These are phyloP conservation scores for Saturnispora bothae DNA, from an alignment of 805 yeast species.

Conservation along the genomic window DNA sequence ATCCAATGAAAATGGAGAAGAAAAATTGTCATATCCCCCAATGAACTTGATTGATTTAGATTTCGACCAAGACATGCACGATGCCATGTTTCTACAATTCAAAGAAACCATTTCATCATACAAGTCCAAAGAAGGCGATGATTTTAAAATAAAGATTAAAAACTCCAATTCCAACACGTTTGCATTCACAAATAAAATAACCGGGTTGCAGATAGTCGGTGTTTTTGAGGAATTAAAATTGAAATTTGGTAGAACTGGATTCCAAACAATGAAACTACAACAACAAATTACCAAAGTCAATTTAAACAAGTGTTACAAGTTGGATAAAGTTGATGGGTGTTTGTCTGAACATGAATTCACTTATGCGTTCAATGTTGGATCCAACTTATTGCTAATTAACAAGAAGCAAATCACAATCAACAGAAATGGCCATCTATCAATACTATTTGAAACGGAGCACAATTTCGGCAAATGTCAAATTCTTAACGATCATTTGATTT, in stretches of 20 bases:
- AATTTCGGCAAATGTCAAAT: slow-evolving; percentile 6
- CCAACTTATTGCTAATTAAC: background rate
- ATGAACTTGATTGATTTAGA: slow-evolving; percentile 6
- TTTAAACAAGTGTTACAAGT: slow-evolving; percentile 6
- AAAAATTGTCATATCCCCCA: slow-evolving; percentile 5
- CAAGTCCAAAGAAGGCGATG: slow-evolving; percentile 4
- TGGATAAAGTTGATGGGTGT: background rate
- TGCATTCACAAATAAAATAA: slow-evolving; percentile 6
- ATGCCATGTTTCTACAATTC: slow-evolving; percentile 9
- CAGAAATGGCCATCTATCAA: background rate
- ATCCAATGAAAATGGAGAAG: slow-evolving; percentile 9
- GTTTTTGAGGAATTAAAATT: slow-evolving; percentile 8
- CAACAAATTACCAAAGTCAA: slow-evolving; percentile 7
- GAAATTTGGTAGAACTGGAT: slow-evolving; percentile 8
- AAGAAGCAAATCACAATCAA: background rate
- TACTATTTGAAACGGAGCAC: slow-evolving; percentile 6
- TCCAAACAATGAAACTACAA: slow-evolving; percentile 8
- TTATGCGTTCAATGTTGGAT: background rate
- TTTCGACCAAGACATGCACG: slow-evolving; percentile 8
- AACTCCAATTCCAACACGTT: slow-evolving; percentile 6
- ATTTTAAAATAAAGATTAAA: slow-evolving; percentile 6
- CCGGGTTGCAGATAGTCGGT: slow-evolving; percentile 8
- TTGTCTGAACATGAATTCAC: background rate
- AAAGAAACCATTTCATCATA: slow-evolving; percentile 6
- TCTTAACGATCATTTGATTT: slow-evolving; percentile 2